These are phyloP conservation scores for Wallacemonas sp. DNA, from an alignment of 208 protist species.

Conservation along the genomic window DNA sequence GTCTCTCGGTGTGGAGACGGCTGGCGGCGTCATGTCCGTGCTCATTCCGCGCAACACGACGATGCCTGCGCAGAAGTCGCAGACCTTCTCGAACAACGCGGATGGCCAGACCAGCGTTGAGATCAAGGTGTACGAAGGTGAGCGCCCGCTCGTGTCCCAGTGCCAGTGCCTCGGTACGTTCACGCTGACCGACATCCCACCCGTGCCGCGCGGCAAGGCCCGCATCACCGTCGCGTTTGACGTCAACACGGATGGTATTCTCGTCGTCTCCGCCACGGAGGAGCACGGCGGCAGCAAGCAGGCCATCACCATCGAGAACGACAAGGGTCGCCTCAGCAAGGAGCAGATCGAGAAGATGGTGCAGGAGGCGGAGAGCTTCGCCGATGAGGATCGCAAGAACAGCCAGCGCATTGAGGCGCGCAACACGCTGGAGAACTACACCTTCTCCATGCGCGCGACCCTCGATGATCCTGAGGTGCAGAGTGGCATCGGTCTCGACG, in stretches of 20 bases:
- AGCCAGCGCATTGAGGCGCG: constrained; percentile 90
- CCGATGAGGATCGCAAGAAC: constrained; percentile 90
- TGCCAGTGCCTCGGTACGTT: constrained; percentile 96
- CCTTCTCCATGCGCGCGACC: constrained; percentile 72
- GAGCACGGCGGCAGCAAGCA: constrained; percentile 90
- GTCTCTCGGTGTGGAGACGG: constrained; percentile 93
- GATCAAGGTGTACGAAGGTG: constrained; percentile 95
- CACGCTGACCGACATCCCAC: constrained; percentile 85
- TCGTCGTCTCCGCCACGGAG: constrained; percentile 95
- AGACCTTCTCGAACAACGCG: constrained; percentile 87
- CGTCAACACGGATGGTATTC: constrained; percentile 98
- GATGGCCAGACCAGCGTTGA: constrained; percentile 91
- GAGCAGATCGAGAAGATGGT: constrained; percentile 97
- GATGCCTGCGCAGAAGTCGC: constrained; percentile 83
- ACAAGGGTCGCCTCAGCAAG: constrained; percentile 95
- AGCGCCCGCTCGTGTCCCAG: constrained; percentile 89
- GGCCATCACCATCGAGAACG: constrained; percentile 95
- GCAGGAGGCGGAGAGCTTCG: constrained; percentile 92
- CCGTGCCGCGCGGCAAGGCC: constrained; percentile 90
- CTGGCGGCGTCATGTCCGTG: constrained; percentile 95
- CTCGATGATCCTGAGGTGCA: constrained; percentile 61
- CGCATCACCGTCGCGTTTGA: constrained; percentile 99
- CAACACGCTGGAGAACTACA: constrained; percentile 92
- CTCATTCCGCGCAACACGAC: constrained; percentile 89
- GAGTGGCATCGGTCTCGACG: constrained; percentile 38